phyloP scores from a whole-genome alignment of 2,329 filamentous ascomycete species.

The Colletotrichum acutatum region DNA sequence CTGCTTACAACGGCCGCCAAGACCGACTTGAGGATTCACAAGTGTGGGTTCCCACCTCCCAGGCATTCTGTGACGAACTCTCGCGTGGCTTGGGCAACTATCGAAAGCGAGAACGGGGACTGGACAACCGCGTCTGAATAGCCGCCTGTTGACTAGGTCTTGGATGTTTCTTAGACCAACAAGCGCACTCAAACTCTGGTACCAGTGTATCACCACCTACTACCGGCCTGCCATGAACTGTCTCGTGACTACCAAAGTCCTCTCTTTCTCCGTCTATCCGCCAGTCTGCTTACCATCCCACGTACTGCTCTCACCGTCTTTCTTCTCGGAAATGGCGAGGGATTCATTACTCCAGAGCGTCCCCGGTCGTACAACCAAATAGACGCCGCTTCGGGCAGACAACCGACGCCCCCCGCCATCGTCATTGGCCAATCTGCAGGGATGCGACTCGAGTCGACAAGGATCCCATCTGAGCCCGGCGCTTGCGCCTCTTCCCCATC shows the following conservation, averaged over 20 bases:
- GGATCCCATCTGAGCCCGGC: conserved; percentile 43
- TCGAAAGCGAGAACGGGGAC: conserved; percentile 2
- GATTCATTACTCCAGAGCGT: conserved; percentile 3
- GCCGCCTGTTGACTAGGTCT: conserved; percentile 14
- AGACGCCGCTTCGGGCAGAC: conserved; percentile 34
- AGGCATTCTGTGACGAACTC: not conserved
- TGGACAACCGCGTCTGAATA: conserved; percentile 22
- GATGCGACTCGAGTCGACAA: conserved; percentile 25
- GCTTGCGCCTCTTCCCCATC: conserved; percentile 49
- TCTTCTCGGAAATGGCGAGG: conserved; percentile 18
- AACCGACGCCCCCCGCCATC: conserved; percentile 32
- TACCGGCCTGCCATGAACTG: not conserved
- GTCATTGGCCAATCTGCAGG: conserved; percentile 40
- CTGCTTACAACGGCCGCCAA: not conserved
- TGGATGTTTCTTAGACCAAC: not conserved
- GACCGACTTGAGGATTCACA: not conserved
- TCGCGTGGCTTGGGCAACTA: conserved; percentile 11
- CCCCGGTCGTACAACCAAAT: conserved; percentile 24
- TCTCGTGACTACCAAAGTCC: not conserved
- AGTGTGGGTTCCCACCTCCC: not conserved
- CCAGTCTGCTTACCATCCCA: not conserved
- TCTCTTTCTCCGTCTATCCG: not conserved
- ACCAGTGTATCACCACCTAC: not conserved
- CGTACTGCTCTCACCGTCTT: conserved; percentile 30
- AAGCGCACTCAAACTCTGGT: not conserved